These are phyloP conservation scores for Macrophomina tecta DNA, from an alignment of 2,329 filamentous ascomycete genomes.

Conservation along the genomic window DNA sequence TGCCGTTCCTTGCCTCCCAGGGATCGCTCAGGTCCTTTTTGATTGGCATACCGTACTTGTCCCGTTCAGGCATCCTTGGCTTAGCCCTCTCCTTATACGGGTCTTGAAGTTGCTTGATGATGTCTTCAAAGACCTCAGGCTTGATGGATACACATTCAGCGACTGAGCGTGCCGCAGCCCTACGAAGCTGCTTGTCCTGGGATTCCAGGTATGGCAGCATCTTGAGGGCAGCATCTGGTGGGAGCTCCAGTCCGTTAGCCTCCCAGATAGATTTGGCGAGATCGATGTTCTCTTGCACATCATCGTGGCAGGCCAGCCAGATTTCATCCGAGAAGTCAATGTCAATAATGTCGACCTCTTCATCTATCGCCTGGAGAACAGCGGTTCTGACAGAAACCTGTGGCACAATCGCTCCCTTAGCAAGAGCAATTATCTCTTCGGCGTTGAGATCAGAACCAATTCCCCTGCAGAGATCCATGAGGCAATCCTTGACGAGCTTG, in stretches of 20 bases:
- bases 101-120: slow-evolving; percentile 70
- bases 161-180: slow-evolving; percentile 81
- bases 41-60: slow-evolving; percentile 92
- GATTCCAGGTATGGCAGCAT: slow-evolving; percentile 81
- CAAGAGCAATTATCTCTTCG: slow-evolving; percentile 76
- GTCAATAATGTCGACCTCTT: slow-evolving; percentile 90
- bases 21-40: slow-evolving; percentile 87
- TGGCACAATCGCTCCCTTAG: slow-evolving; percentile 78
- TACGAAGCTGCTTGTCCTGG: slow-evolving; percentile 79
- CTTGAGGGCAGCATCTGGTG: slow-evolving; percentile 66
- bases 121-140: slow-evolving; percentile 63
- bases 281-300: slow-evolving; percentile 83
- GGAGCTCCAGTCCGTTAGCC: slow-evolving; percentile 80
- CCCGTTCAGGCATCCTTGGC: slow-evolving; percentile 80
- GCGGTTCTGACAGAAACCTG: slow-evolving; percentile 82
- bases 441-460: slow-evolving; percentile 79
- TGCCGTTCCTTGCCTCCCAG: slow-evolving; percentile 90
- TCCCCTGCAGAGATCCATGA: slow-evolving; percentile 83
- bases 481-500: slow-evolving; percentile 90
- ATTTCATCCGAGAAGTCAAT: slow-evolving; percentile 86
- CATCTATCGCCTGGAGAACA: slow-evolving; percentile 85
- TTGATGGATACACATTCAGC: slow-evolving; percentile 73
- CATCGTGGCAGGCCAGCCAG: slow-evolving; percentile 92
- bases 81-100: slow-evolving; percentile 82
- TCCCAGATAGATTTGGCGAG: slow-evolving; percentile 92